Evolutionary conservation across 2,329 filamentous ascomycete genomes (phyloP).

Genomic region (Endoconidiophora polonica): DNA sequence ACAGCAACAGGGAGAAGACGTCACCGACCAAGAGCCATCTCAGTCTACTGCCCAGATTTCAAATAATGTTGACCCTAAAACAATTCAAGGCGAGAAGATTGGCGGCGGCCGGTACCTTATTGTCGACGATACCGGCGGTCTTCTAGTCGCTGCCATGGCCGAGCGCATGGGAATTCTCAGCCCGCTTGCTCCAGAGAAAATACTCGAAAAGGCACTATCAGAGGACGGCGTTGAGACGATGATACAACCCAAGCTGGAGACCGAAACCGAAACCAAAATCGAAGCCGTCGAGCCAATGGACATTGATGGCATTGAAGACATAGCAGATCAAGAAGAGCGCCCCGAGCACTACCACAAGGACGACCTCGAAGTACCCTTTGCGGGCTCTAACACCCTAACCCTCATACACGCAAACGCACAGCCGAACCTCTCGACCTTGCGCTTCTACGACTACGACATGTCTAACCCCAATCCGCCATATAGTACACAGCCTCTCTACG

Average conservation of each 20-base stretch:
- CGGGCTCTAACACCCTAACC: conserved; percentile 59
- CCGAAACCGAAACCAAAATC: background rate
- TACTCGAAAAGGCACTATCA: conserved; percentile 5
- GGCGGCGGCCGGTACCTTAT: conserved; percentile 51
- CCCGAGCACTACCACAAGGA: conserved; percentile 18
- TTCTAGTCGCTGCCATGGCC: conserved; percentile 68
- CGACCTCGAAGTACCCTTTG: conserved; percentile 48
- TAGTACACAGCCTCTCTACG: conserved; percentile 61
- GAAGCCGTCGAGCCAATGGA: background rate
- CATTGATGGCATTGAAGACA: background rate
- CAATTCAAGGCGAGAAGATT: conserved; percentile 6
- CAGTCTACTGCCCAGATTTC: conserved; percentile 10
- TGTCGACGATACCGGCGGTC: conserved; percentile 72
- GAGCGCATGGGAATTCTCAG: conserved; percentile 78
- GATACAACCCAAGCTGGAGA: too few relatives aligned
- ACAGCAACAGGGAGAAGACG: conserved; percentile 11
- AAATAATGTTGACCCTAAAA: conserved; percentile 13
- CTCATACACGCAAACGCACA: conserved; percentile 68
- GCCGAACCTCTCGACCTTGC: conserved; percentile 72
- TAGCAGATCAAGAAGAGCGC: background rate
- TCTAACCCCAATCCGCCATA: conserved; percentile 40
- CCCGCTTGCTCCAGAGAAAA: conserved; percentile 19
- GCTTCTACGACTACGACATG: conserved; percentile 76
- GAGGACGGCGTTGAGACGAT: background rate
- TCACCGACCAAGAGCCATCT: background rate